These are phyloP conservation scores for Tulasnella sp. DNA, from an alignment of 768 basidiomycete genomes.

Conservation along the genomic window DNA sequence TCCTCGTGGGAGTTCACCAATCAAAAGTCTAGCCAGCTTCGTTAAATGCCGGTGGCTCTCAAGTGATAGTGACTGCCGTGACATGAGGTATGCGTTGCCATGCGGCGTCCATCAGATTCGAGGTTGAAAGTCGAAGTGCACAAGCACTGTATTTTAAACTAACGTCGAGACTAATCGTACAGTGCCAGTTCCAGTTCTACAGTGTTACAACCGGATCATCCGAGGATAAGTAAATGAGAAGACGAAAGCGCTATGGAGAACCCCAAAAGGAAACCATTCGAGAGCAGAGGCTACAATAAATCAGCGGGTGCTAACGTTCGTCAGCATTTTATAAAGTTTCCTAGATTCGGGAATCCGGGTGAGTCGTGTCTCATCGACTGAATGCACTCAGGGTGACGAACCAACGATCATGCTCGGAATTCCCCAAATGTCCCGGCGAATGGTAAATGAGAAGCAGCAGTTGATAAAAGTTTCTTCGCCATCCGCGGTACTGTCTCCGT, in stretches of 20 bases:
- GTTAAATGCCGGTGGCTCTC: neutral
- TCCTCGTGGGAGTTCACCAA: neutral
- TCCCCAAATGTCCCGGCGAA: slow-evolving; percentile 77
- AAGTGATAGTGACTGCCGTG: neutral
- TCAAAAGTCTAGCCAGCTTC: neutral
- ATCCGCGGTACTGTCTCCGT: slow-evolving; percentile 26
- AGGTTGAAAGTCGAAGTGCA: neutral
- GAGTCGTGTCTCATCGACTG: neutral
- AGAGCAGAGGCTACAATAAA: neutral
- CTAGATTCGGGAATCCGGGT: neutral
- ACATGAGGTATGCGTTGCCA: neutral
- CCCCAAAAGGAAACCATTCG: neutral
- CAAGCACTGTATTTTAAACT: neutral
- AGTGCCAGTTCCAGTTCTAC: neutral
- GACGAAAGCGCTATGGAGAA: neutral
- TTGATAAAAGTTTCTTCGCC: slow-evolving; percentile 72
- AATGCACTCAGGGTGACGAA: slow-evolving; percentile 3
- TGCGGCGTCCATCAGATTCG: neutral
- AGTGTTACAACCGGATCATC: neutral
- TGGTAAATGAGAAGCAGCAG: slow-evolving; percentile 90
- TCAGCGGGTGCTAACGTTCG: neutral
- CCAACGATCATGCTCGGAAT: slow-evolving; percentile 90
- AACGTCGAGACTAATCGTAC: slow-evolving; percentile 6
- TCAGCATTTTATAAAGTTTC: slow-evolving; percentile 29
- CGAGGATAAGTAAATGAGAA: neutral